A percentile compares a stretch with the other conserved stretches of the same genome.
Evolutionary conservation across 768 basidiomycete genomes (phyloP).

Genomic region (Pleurotus djamor): DNA sequence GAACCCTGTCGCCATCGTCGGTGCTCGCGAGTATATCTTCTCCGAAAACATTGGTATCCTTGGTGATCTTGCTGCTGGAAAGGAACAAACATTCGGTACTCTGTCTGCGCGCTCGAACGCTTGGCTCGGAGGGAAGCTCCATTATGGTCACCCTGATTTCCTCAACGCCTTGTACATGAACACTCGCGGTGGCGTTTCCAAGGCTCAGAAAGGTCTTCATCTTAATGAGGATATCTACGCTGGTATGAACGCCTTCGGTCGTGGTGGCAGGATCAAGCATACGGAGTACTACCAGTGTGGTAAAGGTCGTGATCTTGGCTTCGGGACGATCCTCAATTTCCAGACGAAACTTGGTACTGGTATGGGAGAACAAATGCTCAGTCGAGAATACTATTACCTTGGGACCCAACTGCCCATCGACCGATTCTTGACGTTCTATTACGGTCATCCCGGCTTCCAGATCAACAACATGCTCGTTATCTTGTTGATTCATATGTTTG

Average conservation of each 20-base stretch:
- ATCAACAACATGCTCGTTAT: conserved; percentile 99
- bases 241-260: conserved; percentile 97
- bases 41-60: conserved; percentile 99
- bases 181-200: conserved; percentile 97
- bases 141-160: conserved; percentile 99
- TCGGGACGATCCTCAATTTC: conserved; percentile 99
- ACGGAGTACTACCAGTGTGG: conserved; percentile 99
- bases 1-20: conserved; percentile 93
- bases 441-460: conserved; percentile 99
- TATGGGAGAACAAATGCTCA: conserved; percentile 99
- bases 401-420: conserved; percentile 98
- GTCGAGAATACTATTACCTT: conserved; percentile 97
- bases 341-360: conserved; percentile 99
- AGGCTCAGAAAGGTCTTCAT: conserved; percentile 98
- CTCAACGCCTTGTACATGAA: conserved; percentile 97
- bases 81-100: conserved; percentile 99
- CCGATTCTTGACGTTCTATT: conserved; percentile 99
- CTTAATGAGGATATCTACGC: conserved; percentile 99
- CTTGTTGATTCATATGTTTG: conserved; percentile 92
- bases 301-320: conserved; percentile 97
- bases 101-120: conserved; percentile 94
- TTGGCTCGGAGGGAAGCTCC: conserved; percentile 97
- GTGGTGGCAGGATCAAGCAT: conserved; percentile 97
- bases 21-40: conserved; percentile 99
- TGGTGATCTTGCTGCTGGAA: conserved; percentile 98